phyloP scores from a whole-genome alignment of 108 stramenopile genomes.

The Discostella pseudostelligera region DNA sequence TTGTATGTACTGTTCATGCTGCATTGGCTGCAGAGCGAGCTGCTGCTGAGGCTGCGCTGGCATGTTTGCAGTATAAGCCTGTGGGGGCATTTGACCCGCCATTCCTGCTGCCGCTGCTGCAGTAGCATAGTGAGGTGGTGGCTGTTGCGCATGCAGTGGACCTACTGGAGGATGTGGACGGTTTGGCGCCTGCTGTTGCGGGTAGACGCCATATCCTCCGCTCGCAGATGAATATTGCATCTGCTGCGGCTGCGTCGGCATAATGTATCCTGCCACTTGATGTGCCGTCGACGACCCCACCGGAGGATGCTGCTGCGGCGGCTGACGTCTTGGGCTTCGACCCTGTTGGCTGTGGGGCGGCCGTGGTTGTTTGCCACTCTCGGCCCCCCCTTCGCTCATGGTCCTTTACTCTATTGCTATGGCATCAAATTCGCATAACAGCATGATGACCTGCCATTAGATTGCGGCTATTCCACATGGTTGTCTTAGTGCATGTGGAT shows the following conservation, averaged over 20 bases:
- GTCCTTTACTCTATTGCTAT: background rate
- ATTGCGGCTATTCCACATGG: too few species aligned
- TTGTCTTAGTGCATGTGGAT: too few species aligned
- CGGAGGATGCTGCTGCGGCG: slow-evolving; percentile 7
- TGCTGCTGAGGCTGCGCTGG: slow-evolving; percentile 8
- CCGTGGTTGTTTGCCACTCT: slow-evolving; percentile 6
- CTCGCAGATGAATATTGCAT: slow-evolving; percentile 24
- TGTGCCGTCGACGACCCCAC: slow-evolving; percentile 19
- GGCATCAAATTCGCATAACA: background rate
- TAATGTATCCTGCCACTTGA: slow-evolving; percentile 28
- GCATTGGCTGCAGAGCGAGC: slow-evolving; percentile 4
- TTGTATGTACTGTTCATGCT: slow-evolving; percentile 20
- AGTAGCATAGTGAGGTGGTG: slow-evolving; percentile 17
- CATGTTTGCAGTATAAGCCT: slow-evolving; percentile 9
- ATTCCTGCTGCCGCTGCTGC: slow-evolving; percentile 4
- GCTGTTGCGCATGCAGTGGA: slow-evolving; percentile 24
- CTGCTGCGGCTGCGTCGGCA: slow-evolving; percentile 28
- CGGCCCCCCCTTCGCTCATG: slow-evolving; percentile 11
- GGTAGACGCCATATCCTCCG: slow-evolving; percentile 17
- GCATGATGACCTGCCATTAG: too few species aligned
- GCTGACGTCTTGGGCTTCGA: slow-evolving; percentile 27
- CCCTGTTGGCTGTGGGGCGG: slow-evolving; percentile 7
- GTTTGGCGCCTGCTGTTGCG: slow-evolving; percentile 4
- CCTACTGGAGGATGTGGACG: slow-evolving; percentile 11
- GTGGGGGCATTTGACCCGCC: slow-evolving; percentile 8